Conservation (phyloP, 139 green algal species). For the Monoraphidium neglectum region DNA sequence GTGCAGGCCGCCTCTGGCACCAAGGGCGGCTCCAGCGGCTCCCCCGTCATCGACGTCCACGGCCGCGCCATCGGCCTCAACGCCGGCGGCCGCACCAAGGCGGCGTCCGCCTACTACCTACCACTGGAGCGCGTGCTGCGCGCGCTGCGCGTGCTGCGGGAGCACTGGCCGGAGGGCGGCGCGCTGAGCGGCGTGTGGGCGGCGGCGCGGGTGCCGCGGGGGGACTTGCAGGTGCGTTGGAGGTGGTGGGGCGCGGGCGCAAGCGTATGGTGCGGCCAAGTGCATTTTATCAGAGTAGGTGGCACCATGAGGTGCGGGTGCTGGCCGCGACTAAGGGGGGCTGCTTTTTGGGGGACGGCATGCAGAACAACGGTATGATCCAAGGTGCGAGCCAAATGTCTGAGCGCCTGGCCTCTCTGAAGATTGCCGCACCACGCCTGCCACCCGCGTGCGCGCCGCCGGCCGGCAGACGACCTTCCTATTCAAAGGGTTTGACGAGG, state of each 20-base stretch:
- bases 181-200: conserved; percentile 34
- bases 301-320: no score
- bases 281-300: no score
- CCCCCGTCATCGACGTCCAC: conserved; percentile 80
- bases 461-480: conserved; percentile 80
- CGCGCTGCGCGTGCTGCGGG: conserved; percentile 54
- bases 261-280: no score
- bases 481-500: conserved; percentile 95
- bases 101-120: conserved; percentile 88
- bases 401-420: no score
- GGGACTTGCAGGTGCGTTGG: conserved; percentile 53
- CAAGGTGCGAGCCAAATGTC: no score
- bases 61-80: conserved; percentile 89
- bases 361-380: no score
- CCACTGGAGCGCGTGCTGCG: conserved; percentile 83
- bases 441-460: no score
- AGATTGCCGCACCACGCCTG: no score
- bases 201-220: conserved; percentile 52
- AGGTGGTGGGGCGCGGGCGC: no score
- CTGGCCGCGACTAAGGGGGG: no score
- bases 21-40: conserved; percentile 83
- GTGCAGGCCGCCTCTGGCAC: conserved; percentile 80
- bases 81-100: conserved; percentile 87
- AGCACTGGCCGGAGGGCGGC: conserved; percentile 3
- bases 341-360: no score